Evolutionary conservation across 2,329 filamentous ascomycete genomes (phyloP), one percentile per base, ranked within the genome.

Genomic region (Cercospora sojina): DNA sequence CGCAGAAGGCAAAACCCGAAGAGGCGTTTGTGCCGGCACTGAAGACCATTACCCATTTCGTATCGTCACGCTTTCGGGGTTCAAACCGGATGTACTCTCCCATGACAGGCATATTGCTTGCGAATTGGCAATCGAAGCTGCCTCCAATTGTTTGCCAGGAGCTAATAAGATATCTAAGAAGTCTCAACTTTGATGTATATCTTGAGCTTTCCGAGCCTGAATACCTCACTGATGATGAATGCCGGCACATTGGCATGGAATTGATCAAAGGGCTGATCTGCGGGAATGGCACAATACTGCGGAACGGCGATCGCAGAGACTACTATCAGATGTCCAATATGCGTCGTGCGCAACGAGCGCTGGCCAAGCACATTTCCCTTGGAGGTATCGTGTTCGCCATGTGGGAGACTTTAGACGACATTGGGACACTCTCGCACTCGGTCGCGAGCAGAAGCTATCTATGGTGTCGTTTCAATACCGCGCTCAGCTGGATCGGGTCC

Each of bases 391-490:
- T 76, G 0, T 77, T 83, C 1, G 74, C 82, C 63, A 76, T 78
- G 5, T 83, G 82, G 81, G 82, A 84, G 62, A 81, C 80, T 0
- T 66, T 82, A 10, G 77, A 81, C 32, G 75, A 83, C 62, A 68
- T 77, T 35, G 77, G 76, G 5, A 43, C 70, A 3, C 35, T 80
- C 13, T 74, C 78, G 1, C 81, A 83, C 69, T 79, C 81, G 0
- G 77, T 83, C 8, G 69, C 81, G 16, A 79, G 79, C 65, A 73
- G 82, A 55, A 80, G 79, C 31, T 77, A 80, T 55, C 77, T 79
- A 31, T 84, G 82, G 82, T 82, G 79, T 68, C 78, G 78, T 27
- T 84, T 82, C 69, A 82, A 83, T 70, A 82, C 78, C 65, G 78
- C 77, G 4, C 74, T 83, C 5, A 75, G 77, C 6, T 84, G 80